These are phyloP conservation scores for Abrus precatorius DNA, from an alignment of 306 rosid genomes.

Conservation along the genomic window DNA sequence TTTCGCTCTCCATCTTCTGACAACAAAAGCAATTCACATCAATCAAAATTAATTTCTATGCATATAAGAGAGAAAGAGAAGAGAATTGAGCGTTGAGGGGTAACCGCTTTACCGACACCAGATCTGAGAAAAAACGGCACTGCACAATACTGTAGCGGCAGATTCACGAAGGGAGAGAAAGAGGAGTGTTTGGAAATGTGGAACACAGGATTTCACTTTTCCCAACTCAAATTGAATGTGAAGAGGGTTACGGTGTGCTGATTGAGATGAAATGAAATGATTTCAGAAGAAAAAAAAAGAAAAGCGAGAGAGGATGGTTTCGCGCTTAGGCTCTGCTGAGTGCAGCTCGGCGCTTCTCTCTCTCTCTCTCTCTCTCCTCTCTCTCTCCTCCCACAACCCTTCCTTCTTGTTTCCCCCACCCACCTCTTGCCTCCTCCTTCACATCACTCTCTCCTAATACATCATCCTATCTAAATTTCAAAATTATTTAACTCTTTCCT, in stretches of 20 bases:
- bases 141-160: not conserved
- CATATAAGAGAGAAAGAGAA: not conserved
- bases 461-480: conserved; percentile 3
- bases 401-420: conserved; percentile 17
- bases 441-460: conserved; percentile 33
- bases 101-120: conserved; percentile 26
- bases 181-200: not conserved
- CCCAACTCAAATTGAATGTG: conserved; percentile 20
- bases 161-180: conserved; percentile 11
- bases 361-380: conserved; percentile 6
- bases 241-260: not conserved
- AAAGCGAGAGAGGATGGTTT: conserved; percentile 45
- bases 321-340: conserved; percentile 23
- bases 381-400: conserved; percentile 48
- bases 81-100: not conserved
- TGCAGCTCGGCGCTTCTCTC: conserved; percentile 33
- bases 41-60: not conserved
- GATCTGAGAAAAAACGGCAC: conserved; percentile 44
- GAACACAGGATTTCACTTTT: not conserved
- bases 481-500: not conserved
- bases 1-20: conserved; percentile 70
- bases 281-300: conserved; percentile 24
- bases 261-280: conserved; percentile 4
- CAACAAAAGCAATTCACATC: conserved; percentile 25
- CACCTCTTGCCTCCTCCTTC: conserved; percentile 2